Base-by-base conservation (phyloP, 2,329 filamentous ascomycete genomes). In the Amylocarpus encephaloides region DNA sequence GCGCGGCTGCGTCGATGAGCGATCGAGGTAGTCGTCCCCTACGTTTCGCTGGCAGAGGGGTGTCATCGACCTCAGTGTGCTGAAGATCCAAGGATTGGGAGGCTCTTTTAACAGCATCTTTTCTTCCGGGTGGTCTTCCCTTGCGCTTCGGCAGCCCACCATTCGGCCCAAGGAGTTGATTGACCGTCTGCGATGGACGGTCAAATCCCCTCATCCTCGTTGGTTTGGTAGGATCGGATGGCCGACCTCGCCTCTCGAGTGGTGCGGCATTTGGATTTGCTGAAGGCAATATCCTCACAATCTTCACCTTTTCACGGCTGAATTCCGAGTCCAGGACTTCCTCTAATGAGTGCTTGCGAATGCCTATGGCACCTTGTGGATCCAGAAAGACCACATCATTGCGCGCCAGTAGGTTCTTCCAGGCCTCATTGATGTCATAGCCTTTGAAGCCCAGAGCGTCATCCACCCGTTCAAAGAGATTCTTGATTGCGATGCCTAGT, bases 361-460 rank as follows among this genome's bases (percentile, higher is more conserved):
- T 18, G 10, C 26, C 15, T 18, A 18, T 34, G 16, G 39, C 42
- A 18, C 26, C 36, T 12, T 38, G 38, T 15, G 51, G 48, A 15
- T 39, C 47, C 4, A 26, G 22, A n/a, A 50, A 43, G 13, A 46
- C 12, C 16, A 56, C 49, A 43, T 52, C 54, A 11, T 30, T 29
- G 16, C 40, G 50, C 5, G 34, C 13, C 3, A 44, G 22, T 10
- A 58, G 36, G 12, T 5, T 15, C 42, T 42, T 18, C 54, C 54
- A 56, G 6, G 46, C 19, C 18, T 22, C 26, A 18, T 36, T 29
- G 3, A 48, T 41, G 12, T 12, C 35, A 15, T 36, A 32, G 12
- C 46, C 46, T 13, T 41, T 18, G 29, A 12, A 35, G 13, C 30
- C 4, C 16, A 45, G 38, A 22, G 10, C 10, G 22, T 16, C 19